Evolutionary conservation across 169 alveolate genomes (phyloP).

Genomic region (Neospora caninum): DNA sequence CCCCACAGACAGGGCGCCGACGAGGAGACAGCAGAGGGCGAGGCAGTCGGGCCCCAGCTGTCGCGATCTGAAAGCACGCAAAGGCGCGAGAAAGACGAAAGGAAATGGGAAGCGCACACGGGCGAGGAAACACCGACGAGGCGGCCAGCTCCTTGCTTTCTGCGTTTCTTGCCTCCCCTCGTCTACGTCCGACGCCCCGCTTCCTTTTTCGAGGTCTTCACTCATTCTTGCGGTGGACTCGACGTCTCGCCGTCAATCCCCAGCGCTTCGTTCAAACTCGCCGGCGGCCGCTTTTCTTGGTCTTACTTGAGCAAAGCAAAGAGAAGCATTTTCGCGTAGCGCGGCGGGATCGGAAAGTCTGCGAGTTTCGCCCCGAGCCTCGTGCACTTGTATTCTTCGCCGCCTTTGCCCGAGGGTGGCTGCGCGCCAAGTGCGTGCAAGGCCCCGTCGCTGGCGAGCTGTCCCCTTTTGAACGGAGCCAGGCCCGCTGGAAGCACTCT

Average conservation of each 20-base stretch:
- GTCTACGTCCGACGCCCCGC: neutral
- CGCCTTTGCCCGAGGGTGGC: slow-evolving; percentile 38
- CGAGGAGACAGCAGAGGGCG: slow-evolving; percentile 58
- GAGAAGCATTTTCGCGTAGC: slow-evolving; percentile 68
- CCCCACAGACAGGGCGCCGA: slow-evolving; percentile 67
- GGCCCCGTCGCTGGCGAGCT: neutral
- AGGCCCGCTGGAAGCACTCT: neutral
- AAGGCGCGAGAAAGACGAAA: neutral
- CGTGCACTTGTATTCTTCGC: slow-evolving; percentile 60
- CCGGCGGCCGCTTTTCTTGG: neutral
- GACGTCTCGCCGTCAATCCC: neutral
- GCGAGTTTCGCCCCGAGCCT: slow-evolving; percentile 67
- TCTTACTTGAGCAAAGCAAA: slow-evolving; percentile 50
- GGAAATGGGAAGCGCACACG: neutral
- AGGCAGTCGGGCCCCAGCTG: slow-evolving; percentile 54
- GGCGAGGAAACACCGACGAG: neutral
- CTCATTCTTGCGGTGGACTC: neutral
- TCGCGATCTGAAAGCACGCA: slow-evolving; percentile 52
- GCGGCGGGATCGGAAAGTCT: slow-evolving; percentile 69
- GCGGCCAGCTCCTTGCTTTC: too few relatives aligned
- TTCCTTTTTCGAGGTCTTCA: neutral
- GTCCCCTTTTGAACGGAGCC: neutral
- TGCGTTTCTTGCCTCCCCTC: too few relatives aligned
- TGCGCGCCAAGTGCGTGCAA: neutral
- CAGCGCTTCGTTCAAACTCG: too few relatives aligned